phyloP scores from a whole-genome alignment of 768 basidiomycete genomes.

The Mycena chlorophos region DNA sequence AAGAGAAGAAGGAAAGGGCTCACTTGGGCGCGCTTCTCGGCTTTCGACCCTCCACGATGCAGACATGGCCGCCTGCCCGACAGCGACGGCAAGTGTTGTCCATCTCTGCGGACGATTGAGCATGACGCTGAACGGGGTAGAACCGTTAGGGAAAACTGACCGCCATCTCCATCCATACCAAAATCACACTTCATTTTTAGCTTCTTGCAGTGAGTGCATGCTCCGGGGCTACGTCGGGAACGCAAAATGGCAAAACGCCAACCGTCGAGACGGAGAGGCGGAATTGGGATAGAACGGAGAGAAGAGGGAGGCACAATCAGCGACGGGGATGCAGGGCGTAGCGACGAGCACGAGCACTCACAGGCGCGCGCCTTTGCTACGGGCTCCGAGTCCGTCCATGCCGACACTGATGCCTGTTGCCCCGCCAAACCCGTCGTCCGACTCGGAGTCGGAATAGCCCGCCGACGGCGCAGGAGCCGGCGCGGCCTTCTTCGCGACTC shows the following conservation, averaged over 20 bases:
- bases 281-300: constrained; percentile 4
- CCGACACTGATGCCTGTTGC: constrained; percentile 46
- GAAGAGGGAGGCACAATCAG: constrained; percentile 33
- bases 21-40: constrained; percentile 79
- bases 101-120: neutral
- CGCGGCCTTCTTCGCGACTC: constrained; percentile 28
- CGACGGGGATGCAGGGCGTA: constrained; percentile 12
- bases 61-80: constrained; percentile 68
- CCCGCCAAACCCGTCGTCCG: constrained; percentile 36
- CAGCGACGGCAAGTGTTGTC: constrained; percentile 81
- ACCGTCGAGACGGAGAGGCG: neutral
- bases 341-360: constrained; percentile 13
- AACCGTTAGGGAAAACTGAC: neutral
- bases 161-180: constrained; percentile 45
- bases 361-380: constrained; percentile 26
- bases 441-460: constrained; percentile 31
- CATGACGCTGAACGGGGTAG: neutral
- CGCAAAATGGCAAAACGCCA: constrained; percentile 10
- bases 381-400: constrained; percentile 45
- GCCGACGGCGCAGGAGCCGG: constrained; percentile 9
- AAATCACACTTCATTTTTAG: constrained; percentile 94
- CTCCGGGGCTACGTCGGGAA: constrained; percentile 57
- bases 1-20: constrained; percentile 37
- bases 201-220: constrained; percentile 84
- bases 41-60: constrained; percentile 83